These are phyloP conservation scores for Penicillium hesseltinei DNA, from an alignment of 2,329 filamentous ascomycete genomes.

Conservation along the genomic window DNA sequence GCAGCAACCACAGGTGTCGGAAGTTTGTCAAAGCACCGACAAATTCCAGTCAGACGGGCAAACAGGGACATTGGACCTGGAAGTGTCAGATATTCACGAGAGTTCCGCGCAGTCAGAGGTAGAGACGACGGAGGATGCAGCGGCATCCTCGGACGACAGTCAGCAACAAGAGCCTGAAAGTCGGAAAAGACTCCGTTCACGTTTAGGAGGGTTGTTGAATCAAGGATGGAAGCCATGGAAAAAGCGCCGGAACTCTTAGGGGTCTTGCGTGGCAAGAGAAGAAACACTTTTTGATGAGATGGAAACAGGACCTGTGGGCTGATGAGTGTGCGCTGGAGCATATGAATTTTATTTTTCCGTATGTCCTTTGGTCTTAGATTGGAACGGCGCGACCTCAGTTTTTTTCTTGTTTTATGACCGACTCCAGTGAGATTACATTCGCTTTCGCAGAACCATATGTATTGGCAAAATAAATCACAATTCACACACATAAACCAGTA, in stretches of 20 bases:
- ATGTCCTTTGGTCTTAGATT: neutral
- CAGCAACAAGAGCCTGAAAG: neutral
- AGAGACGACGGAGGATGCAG: neutral
- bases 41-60: no score
- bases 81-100: neutral
- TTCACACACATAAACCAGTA: neutral
- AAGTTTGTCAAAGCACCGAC: no score
- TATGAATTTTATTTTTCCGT: neutral
- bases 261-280: neutral
- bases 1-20: no score
- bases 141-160: neutral
- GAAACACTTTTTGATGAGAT: neutral
- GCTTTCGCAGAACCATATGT: neutral
- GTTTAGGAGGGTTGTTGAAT: neutral
- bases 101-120: neutral
- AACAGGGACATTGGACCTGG: no score
- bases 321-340: no score
- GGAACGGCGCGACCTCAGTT: neutral
- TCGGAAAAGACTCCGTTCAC: neutral
- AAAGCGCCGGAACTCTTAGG: neutral
- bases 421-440: neutral
- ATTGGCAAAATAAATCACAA: neutral
- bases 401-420: neutral
- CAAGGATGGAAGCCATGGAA: neutral
- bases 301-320: neutral